Evolutionary conservation across 1,284 basidiomycete genomes (phyloP).

Genomic region (Cerioporus squamosus): DNA sequence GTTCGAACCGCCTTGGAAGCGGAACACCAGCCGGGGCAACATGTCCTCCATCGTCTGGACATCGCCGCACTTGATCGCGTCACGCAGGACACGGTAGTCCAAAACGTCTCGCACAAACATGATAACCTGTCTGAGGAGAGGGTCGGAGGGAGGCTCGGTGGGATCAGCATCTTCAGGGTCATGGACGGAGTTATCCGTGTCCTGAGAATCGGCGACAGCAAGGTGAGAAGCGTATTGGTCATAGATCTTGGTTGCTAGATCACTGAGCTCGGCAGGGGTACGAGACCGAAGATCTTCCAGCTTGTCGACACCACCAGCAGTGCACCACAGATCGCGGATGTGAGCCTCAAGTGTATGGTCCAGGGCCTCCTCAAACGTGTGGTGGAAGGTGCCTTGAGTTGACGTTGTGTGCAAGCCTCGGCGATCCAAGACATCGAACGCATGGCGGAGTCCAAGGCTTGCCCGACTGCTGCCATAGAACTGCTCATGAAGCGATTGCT

Average conservation of each 20-base stretch:
- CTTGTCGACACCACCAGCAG: neutral
- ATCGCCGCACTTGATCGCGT: conserved; percentile 41
- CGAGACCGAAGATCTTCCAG: conserved; percentile 2
- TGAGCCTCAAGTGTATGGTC: conserved; percentile 20
- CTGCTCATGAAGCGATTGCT: conserved; percentile 26
- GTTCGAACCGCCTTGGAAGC: conserved; percentile 22
- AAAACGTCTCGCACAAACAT: conserved; percentile 42
- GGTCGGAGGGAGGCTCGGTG: conserved; percentile 12
- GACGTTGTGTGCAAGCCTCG: conserved; percentile 16
- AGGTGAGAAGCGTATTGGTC: conserved; percentile 27
- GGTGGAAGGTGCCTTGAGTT: conserved; percentile 24
- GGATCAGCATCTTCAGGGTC: conserved; percentile 1
- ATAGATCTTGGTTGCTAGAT: conserved; percentile 20
- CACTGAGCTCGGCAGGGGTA: neutral
- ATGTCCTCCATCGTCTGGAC: conserved; percentile 41
- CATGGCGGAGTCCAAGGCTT: conserved; percentile 17
- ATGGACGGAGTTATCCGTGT: conserved; percentile 4
- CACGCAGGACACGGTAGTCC: conserved; percentile 37
- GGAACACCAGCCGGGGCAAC: conserved; percentile 34
- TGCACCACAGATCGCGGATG: conserved; percentile 14
- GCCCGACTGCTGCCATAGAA: conserved; percentile 21
- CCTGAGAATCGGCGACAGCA: conserved; percentile 10
- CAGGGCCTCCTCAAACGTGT: conserved; percentile 23
- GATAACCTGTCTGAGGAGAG: conserved; percentile 24
- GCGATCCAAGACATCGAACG: conserved; percentile 21